Base-by-base conservation (phyloP, 2,329 filamentous ascomycete species). In the Paraconiothyrium sp. region DNA sequence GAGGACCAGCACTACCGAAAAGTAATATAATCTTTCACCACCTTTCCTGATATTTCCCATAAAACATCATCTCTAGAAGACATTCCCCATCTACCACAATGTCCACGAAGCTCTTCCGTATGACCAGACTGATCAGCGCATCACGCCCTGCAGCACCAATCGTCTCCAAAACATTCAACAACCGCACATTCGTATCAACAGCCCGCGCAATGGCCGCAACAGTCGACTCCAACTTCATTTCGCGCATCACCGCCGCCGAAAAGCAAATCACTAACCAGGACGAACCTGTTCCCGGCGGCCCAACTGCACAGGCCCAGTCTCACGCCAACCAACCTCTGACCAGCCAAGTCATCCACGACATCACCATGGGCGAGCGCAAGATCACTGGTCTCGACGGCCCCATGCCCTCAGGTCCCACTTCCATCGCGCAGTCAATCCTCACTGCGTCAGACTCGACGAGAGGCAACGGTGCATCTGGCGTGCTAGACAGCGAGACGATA, bases 241-340 rank as follows among this genome's bases (percentile, higher is more conserved):
- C 76, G 6, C 71, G 75, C 57, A 81, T 83, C 67, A 80, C 78
- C 1, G 68, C 72, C 1, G 77, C 78, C 1, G 80, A 83, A 64
- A 80, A 78, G 59, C 65, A 72, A 22, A 58, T 81, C 49, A 81
- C 80, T 0, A 74, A 79, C 14, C 65, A 73, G 59, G 69, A 72
- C 4, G 57, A 69, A 8, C 79, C 80, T 8, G 70, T 76, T 1
- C 68, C 72, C 55, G 75, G 74, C 7, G 80, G 81, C 0, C 81
- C 80, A 0, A 82, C 80, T 0, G 79, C 81, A 4, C 72, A 75
- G 50, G 80, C 80, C 0, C 80, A 83, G 66, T 74, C 73, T 44
- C 80, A 82, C 58, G 68, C 58, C 22, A 70, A 70, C 48, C 61
- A 72, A 35, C 56, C 64, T 39, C 75, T 82, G 50, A 78, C 72